Evolutionary conservation across 176 grass and related monocot genomes (phyloP).

Genomic region (Typha latifolia): DNA sequence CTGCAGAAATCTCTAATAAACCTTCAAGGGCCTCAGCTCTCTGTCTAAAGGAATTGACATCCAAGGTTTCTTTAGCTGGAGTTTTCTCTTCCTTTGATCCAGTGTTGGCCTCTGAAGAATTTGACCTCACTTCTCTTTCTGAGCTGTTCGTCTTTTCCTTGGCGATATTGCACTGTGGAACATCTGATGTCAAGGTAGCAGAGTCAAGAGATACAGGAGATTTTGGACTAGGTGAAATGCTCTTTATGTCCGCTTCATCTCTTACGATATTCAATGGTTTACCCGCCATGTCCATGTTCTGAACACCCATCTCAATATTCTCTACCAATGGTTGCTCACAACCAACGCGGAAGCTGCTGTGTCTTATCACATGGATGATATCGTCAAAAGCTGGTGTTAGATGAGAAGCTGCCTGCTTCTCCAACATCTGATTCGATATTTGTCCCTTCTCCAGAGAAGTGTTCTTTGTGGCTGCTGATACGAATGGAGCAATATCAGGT

Average conservation of each 20-base stretch:
- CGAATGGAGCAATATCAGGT: constrained; percentile 34
- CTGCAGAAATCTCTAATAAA: constrained; percentile 84
- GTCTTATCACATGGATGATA: constrained; percentile 80
- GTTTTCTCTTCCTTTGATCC: constrained; percentile 40
- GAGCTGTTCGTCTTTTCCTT: constrained; percentile 26
- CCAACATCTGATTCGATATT: constrained; percentile 23
- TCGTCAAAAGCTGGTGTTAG: constrained; percentile 58
- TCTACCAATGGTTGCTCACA: constrained; percentile 30
- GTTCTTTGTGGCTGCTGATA: constrained; percentile 28
- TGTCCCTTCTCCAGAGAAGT: constrained; percentile 20
- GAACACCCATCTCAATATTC: constrained; percentile 18
- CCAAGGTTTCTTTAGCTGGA: constrained; percentile 64
- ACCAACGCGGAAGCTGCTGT: constrained; percentile 49
- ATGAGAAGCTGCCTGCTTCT: constrained; percentile 35
- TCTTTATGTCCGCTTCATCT: constrained; percentile 53
- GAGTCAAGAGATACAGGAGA: constrained; percentile 30
- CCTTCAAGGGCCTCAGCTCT: constrained; percentile 92
- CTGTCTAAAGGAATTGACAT: constrained; percentile 94
- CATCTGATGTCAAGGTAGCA: constrained; percentile 19
- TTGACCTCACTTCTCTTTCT: constrained; percentile 33
- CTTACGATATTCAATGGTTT: constrained; percentile 32
- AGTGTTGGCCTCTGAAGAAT: constrained; percentile 26
- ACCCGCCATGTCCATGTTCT: constrained; percentile 21
- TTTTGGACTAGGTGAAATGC: constrained; percentile 23
- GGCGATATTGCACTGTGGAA: constrained; percentile 25